Conservation (phyloP, 441 rosid species). For the Daphne laureola region DNA sequence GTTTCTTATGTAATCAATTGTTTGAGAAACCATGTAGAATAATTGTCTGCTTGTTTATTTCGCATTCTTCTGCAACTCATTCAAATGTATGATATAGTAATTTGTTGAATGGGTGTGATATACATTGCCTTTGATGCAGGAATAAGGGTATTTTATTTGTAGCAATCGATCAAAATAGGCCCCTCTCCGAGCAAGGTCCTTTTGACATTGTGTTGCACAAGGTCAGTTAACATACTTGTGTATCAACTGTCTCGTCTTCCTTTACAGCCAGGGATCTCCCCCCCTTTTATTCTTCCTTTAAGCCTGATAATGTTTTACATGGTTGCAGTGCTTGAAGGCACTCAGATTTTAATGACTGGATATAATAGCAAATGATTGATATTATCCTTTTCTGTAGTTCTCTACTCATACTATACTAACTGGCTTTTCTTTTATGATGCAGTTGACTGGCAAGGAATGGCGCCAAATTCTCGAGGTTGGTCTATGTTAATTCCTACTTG, state of each 20-base stretch:
- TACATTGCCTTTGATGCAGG: conserved; percentile 29
- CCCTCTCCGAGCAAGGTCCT: conserved; percentile 82
- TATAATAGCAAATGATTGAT: neutral
- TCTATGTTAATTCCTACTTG: conserved; percentile 4
- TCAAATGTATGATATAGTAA: too few species aligned
- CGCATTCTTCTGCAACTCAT: too few species aligned
- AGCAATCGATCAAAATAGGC: conserved; percentile 59
- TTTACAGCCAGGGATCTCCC: too few species aligned
- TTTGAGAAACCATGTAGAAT: too few species aligned
- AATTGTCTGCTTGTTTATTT: too few species aligned
- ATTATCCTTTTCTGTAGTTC: neutral
- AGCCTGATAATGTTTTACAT: neutral
- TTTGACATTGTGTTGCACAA: conserved; percentile 77
- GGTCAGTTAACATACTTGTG: conserved; percentile 27
- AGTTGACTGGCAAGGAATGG: conserved; percentile 75
- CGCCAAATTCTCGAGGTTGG: conserved; percentile 76
- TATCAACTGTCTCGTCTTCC: neutral
- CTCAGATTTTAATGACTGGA: neutral
- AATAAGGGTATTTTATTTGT: conserved; percentile 73
- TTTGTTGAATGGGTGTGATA: too few species aligned
- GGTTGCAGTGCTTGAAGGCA: too few species aligned
- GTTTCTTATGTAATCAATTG: too few species aligned
- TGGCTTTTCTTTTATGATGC: conserved; percentile 19
- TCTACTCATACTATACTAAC: conserved; percentile 1
- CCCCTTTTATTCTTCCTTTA: neutral